Conservation (phyloP, 1,284 basidiomycete genomes). For the Malassezia nana region DNA sequence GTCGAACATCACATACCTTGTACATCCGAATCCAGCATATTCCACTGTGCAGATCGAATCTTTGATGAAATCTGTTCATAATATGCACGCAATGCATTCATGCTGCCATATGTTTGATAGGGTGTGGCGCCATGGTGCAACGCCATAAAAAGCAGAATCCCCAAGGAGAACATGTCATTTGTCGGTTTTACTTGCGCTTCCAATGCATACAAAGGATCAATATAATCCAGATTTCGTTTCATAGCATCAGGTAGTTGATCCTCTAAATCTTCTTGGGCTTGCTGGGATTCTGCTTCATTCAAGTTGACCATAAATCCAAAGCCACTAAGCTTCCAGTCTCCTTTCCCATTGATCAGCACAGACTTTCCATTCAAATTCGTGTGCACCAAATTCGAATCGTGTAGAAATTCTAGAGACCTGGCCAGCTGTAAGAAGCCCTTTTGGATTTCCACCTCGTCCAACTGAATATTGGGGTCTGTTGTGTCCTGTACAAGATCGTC, state of each 20-base stretch:
- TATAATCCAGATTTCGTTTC: conserved; percentile 83
- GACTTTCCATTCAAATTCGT: conserved; percentile 68
- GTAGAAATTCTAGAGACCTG: conserved; percentile 84
- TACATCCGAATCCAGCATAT: conserved; percentile 31
- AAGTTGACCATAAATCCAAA: conserved; percentile 73
- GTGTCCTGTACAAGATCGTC: conserved; percentile 22
- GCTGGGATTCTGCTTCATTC: conserved; percentile 44
- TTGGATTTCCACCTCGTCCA: conserved; percentile 63
- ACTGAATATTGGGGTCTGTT: conserved; percentile 26
- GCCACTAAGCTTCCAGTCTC: conserved; percentile 95
- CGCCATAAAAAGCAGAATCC: conserved; percentile 65
- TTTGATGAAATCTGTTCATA: conserved; percentile 53
- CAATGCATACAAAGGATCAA: conserved; percentile 87
- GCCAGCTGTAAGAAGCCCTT: conserved; percentile 82
- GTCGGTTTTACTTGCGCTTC: conserved; percentile 71
- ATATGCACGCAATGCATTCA: conserved; percentile 68
- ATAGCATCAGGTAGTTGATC: conserved; percentile 71
- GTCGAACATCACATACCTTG: not conserved
- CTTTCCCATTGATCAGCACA: conserved; percentile 54
- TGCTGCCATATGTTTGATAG: conserved; percentile 74
- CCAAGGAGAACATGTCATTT: conserved; percentile 90
- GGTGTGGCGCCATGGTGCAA: conserved; percentile 80
- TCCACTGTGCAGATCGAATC: conserved; percentile 27
- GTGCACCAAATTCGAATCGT: conserved; percentile 80
- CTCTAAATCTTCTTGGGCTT: conserved; percentile 53